A percentile compares a stretch with the other conserved stretches of the same genome.
These are phyloP conservation scores for Monosporozyma servazzii DNA, from an alignment of 805 yeast species.

Conservation along the genomic window DNA sequence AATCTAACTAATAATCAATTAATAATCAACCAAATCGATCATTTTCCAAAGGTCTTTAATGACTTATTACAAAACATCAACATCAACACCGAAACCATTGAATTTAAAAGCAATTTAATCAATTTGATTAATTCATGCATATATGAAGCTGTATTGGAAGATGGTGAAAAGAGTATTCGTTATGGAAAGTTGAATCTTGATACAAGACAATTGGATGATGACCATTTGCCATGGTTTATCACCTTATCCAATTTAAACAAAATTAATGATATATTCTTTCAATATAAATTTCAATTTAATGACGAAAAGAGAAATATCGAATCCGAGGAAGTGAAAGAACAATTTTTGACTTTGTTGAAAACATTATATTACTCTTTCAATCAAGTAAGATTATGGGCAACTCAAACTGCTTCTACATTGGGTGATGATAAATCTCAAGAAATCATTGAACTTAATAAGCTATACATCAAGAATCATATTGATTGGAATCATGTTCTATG, in stretches of 20 bases:
- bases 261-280: constrained; percentile 35
- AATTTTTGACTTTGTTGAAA: constrained; percentile 32
- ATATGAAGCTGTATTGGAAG: constrained; percentile 28
- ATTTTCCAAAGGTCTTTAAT: constrained; percentile 20
- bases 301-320: constrained; percentile 2
- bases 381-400: constrained; percentile 29
- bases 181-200: constrained; percentile 14
- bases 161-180: constrained; percentile 34
- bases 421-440: constrained; percentile 13
- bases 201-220: constrained; percentile 21
- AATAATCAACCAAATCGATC: constrained; percentile 19
- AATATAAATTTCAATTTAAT: constrained; percentile 18
- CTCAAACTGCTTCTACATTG: constrained; percentile 15
- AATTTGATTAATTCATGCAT: constrained; percentile 19
- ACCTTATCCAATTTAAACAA: constrained; percentile 32
- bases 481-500: constrained; percentile 56
- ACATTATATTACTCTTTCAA: constrained; percentile 34
- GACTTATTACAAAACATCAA: constrained; percentile 18
- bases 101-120: constrained; percentile 14
- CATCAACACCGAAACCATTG: constrained; percentile 8
- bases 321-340: constrained; percentile 6
- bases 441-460: constrained; percentile 17
- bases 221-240: constrained; percentile 40
- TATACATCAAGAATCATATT: constrained; percentile 21
- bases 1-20: constrained; percentile 15